Percentiles rank a stretch among this genome's conserved stretches.
Conservation (phyloP, 805 yeast genomes). For the Lipomyces lipofer region DNA sequence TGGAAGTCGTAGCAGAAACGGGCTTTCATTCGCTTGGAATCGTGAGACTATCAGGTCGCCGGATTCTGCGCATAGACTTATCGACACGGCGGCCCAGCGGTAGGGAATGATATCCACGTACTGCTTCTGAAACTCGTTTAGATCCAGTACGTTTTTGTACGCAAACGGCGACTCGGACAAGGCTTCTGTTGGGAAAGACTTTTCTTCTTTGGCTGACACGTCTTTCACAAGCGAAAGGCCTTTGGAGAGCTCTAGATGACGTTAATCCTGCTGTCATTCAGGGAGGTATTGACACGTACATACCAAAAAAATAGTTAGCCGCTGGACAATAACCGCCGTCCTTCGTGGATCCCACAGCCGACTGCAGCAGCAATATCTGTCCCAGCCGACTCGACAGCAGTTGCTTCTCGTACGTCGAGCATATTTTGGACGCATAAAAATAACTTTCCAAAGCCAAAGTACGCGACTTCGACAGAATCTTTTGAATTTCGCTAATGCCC, state of each 20-base stretch:
- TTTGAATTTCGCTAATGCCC: conserved; percentile 10
- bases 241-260: conserved; percentile 14
- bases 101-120: conserved; percentile 43
- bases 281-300: background rate
- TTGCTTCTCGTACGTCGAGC: conserved; percentile 15
- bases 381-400: conserved; percentile 9
- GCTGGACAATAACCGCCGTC: conserved; percentile 8
- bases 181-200: background rate
- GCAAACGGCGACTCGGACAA: conserved; percentile 12
- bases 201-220: conserved; percentile 7
- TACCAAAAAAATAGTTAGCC: conserved; percentile 20
- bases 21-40: conserved; percentile 41
- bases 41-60: conserved; percentile 61
- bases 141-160: conserved; percentile 19
- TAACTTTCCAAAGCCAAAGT: conserved; percentile 13
- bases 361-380: conserved; percentile 16
- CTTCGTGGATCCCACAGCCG: conserved; percentile 18
- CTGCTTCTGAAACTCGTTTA: conserved; percentile 24
- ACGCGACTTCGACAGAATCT: conserved; percentile 9
- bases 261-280: no score
- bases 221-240: conserved; percentile 17
- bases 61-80: conserved; percentile 59
- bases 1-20: conserved; percentile 60
- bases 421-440: conserved; percentile 3
- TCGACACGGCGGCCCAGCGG: conserved; percentile 58